A percentile compares a stretch with the other conserved stretches of the same genome.
These are phyloP conservation scores for Alternaria rosae DNA, from an alignment of 2,329 filamentous ascomycete species.

Conservation along the genomic window DNA sequence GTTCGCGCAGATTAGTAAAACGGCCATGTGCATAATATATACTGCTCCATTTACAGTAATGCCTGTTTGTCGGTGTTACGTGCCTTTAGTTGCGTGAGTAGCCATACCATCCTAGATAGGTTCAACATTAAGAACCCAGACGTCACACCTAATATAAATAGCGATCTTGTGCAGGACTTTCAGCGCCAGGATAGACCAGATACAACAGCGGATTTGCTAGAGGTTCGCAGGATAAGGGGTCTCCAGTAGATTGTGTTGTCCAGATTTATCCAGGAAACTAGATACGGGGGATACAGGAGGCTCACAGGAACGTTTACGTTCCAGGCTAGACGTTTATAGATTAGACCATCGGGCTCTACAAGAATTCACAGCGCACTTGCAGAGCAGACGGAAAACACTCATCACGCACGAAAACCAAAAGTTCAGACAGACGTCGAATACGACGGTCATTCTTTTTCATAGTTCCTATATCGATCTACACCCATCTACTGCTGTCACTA, in stretches of 20 bases:
- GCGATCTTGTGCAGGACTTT: conserved; percentile 16
- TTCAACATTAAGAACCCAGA: conserved; percentile 14
- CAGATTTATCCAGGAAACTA: conserved; percentile 12
- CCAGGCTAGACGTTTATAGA: conserved; percentile 6
- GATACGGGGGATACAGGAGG: conserved; percentile 6
- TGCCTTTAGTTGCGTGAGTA: conserved; percentile 15
- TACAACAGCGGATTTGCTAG: conserved; percentile 14
- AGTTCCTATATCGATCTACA: conserved; percentile 24
- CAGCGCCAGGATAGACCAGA: conserved; percentile 13
- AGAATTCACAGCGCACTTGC: conserved; percentile 20
- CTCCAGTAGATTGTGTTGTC: conserved; percentile 14
- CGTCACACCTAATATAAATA: conserved; percentile 14
- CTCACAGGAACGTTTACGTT: conserved; percentile 15
- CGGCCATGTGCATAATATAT: conserved; percentile 8
- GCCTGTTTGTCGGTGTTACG: conserved; percentile 13
- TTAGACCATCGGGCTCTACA: conserved; percentile 16
- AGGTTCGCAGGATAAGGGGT: conserved; percentile 1
- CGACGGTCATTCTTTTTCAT: conserved; percentile 23
- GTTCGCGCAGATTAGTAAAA: conserved; percentile 10
- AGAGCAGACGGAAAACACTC: conserved; percentile 26
- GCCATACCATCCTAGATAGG: conserved; percentile 16
- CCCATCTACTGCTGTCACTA: conserved; percentile 27
- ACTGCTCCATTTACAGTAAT: conserved; percentile 16
- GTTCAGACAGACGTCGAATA: conserved; percentile 22
- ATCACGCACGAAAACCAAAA: conserved; percentile 28